These are phyloP conservation scores for Calocybe gangraenosa DNA, from an alignment of 768 basidiomycete species.

Conservation along the genomic window DNA sequence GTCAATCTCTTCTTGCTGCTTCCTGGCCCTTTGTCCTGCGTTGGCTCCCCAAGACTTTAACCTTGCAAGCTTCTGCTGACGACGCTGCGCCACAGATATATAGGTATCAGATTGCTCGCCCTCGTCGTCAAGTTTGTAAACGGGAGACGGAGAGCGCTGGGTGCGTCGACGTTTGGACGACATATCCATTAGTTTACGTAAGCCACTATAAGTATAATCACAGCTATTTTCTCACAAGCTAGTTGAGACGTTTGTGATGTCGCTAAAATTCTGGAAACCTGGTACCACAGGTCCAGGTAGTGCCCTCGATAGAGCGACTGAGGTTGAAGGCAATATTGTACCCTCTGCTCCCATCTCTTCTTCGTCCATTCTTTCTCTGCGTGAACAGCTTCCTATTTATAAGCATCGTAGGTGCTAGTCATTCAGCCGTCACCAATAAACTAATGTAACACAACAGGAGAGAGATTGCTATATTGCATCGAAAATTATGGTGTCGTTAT, in stretches of 20 bases:
- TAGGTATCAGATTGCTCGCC: slow-evolving; percentile 77
- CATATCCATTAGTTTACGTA: slow-evolving; percentile 27
- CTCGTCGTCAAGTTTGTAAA: slow-evolving; percentile 60
- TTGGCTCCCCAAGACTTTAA: slow-evolving; percentile 59
- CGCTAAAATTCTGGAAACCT: slow-evolving; percentile 85
- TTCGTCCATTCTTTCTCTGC: slow-evolving; percentile 65
- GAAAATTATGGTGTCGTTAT: slow-evolving; percentile 84
- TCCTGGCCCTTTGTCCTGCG: slow-evolving; percentile 35
- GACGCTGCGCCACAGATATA: slow-evolving; percentile 80
- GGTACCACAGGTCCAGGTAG: slow-evolving; percentile 84
- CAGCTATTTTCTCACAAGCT: too few relatives aligned
- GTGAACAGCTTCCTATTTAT: slow-evolving; percentile 84
- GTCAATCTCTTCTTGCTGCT: background rate
- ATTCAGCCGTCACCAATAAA: background rate
- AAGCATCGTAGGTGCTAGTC: slow-evolving; percentile 66
- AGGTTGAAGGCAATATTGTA: slow-evolving; percentile 69
- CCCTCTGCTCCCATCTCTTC: slow-evolving; percentile 56
- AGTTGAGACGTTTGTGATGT: slow-evolving; percentile 37
- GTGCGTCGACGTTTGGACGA: slow-evolving; percentile 47
- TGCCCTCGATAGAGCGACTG: slow-evolving; percentile 77
- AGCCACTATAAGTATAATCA: background rate
- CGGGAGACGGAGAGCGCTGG: slow-evolving; percentile 55
- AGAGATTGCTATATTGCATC: slow-evolving; percentile 76
- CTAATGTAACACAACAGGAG: slow-evolving; percentile 38
- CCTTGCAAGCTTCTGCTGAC: slow-evolving; percentile 75